phyloP scores from a whole-genome alignment of 768 basidiomycete genomes.

The Russula earlei region DNA sequence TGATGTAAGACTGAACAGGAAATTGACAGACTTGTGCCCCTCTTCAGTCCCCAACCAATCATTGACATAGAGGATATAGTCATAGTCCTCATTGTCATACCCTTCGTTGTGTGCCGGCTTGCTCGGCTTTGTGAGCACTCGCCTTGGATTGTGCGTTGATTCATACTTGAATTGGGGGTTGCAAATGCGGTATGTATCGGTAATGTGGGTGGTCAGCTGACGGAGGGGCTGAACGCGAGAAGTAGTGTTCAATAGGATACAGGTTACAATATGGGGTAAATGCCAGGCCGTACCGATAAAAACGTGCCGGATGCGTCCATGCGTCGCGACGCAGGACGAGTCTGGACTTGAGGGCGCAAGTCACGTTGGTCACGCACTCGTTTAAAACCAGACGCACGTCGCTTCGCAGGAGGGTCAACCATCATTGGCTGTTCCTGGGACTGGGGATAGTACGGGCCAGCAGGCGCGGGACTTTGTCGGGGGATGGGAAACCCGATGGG shows the following conservation, averaged over 20 bases:
- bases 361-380: slow-evolving; percentile 70
- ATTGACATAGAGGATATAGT: slow-evolving; percentile 99
- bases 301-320: slow-evolving; percentile 69
- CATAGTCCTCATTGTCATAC: slow-evolving; percentile 97
- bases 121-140: slow-evolving; percentile 96
- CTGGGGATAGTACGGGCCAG: slow-evolving; percentile 44
- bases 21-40: slow-evolving; percentile 73
- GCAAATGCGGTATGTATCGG: slow-evolving; percentile 89
- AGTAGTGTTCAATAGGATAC: slow-evolving; percentile 13
- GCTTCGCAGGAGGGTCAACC: slow-evolving; percentile 56
- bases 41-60: slow-evolving; percentile 94
- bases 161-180: slow-evolving; percentile 95
- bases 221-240: slow-evolving; percentile 40
- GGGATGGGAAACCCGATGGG: slow-evolving; percentile 59
- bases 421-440: slow-evolving; percentile 54
- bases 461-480: slow-evolving; percentile 37
- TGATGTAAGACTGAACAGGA: slow-evolving; percentile 7
- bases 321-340: slow-evolving; percentile 53
- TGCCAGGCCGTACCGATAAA: slow-evolving; percentile 58
- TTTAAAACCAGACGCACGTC: slow-evolving; percentile 68
- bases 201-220: slow-evolving; percentile 74
- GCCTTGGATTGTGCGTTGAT: slow-evolving; percentile 85
- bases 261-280: background rate
- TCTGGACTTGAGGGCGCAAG: slow-evolving; percentile 64
- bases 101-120: slow-evolving; percentile 95